Evolutionary conservation across 2,329 filamentous ascomycete genomes (phyloP).

Genomic region (Cryphonectria naterciae): DNA sequence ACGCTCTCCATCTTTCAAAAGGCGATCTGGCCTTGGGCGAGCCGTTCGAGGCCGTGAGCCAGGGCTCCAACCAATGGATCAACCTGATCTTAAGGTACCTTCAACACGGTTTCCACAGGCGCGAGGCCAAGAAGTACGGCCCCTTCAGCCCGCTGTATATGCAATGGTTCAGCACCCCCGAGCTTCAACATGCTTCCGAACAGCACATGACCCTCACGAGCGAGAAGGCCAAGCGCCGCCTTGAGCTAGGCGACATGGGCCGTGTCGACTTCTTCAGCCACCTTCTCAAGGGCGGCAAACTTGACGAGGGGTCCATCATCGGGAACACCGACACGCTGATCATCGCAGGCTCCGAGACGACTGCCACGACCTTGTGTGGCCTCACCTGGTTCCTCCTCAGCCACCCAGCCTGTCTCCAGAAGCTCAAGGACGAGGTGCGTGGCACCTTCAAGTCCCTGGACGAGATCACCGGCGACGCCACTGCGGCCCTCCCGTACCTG

Average conservation of each 20-base stretch:
- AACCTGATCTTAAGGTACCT: slow-evolving; percentile 33
- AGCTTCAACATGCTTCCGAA: slow-evolving; percentile 4
- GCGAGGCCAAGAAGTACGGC: slow-evolving; percentile 27
- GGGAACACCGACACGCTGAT: slow-evolving; percentile 33
- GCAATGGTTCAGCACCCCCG: slow-evolving; percentile 12
- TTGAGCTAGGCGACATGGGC: slow-evolving; percentile 25
- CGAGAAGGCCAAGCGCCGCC: slow-evolving; percentile 32
- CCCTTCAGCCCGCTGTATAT: background rate
- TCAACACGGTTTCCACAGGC: slow-evolving; percentile 32
- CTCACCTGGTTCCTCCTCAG: slow-evolving; percentile 36
- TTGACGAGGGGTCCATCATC: slow-evolving; percentile 32
- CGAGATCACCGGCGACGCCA: slow-evolving; percentile 42
- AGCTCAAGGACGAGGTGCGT: slow-evolving; percentile 44
- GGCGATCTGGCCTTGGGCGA: slow-evolving; percentile 49
- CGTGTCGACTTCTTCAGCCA: slow-evolving; percentile 32
- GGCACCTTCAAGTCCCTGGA: slow-evolving; percentile 38
- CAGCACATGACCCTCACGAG: slow-evolving; percentile 32
- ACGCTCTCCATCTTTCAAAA: slow-evolving; percentile 24
- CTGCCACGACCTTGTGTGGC: slow-evolving; percentile 38
- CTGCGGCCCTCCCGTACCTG: slow-evolving; percentile 42
- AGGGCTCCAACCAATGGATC: slow-evolving; percentile 34
- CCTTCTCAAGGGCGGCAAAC: slow-evolving; percentile 28
- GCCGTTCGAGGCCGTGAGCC: slow-evolving; percentile 41
- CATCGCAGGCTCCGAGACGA: slow-evolving; percentile 41
- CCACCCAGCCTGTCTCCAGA: slow-evolving; percentile 38